These are phyloP conservation scores for Niveomyces coronatus DNA, from an alignment of 2,329 filamentous ascomycete species.

Conservation along the genomic window DNA sequence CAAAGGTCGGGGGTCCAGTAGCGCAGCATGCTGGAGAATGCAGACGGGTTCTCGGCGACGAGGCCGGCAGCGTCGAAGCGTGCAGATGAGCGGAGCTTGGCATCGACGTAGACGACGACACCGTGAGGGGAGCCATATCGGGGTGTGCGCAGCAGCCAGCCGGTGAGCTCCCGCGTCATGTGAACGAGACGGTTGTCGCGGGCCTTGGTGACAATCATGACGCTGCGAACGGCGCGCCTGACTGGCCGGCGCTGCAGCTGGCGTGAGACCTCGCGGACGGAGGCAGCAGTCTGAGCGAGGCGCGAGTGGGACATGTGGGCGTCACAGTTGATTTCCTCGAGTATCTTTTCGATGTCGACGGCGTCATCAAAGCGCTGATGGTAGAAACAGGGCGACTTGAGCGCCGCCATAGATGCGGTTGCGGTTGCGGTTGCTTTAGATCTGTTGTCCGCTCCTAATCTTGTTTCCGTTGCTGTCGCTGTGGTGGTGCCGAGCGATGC, in stretches of 20 bases:
- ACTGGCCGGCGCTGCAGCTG: slow-evolving; percentile 88
- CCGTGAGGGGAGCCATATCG: slow-evolving; percentile 84
- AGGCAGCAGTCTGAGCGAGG: slow-evolving; percentile 88
- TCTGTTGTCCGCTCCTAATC: too few species aligned
- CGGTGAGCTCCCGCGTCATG: slow-evolving; percentile 75
- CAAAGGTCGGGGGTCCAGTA: slow-evolving; percentile 97
- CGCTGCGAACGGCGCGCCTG: slow-evolving; percentile 79
- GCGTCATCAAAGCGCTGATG: slow-evolving; percentile 95
- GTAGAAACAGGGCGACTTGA: slow-evolving; percentile 95
- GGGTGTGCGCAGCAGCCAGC: slow-evolving; percentile 81
- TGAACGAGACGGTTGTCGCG: slow-evolving; percentile 88
- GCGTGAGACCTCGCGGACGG: slow-evolving; percentile 90
- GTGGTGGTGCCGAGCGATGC: slow-evolving; percentile 37
- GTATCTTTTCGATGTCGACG: slow-evolving; percentile 86
- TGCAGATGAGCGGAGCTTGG: slow-evolving; percentile 79
- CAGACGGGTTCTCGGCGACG: slow-evolving; percentile 59
- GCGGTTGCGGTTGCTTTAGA: too few species aligned
- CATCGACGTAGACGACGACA: slow-evolving; percentile 96
- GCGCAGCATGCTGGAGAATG: slow-evolving; percentile 73
- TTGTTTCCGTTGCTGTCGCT: slow-evolving; percentile 14
- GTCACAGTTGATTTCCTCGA: slow-evolving; percentile 85
- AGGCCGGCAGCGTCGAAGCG: slow-evolving; percentile 73
- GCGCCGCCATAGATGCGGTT: slow-evolving; percentile 41
- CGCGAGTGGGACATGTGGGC: slow-evolving; percentile 89
- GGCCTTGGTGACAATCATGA: slow-evolving; percentile 99